Evolutionary conservation across 805 yeast species (phyloP).

Genomic region (Ogataea methanolica): DNA sequence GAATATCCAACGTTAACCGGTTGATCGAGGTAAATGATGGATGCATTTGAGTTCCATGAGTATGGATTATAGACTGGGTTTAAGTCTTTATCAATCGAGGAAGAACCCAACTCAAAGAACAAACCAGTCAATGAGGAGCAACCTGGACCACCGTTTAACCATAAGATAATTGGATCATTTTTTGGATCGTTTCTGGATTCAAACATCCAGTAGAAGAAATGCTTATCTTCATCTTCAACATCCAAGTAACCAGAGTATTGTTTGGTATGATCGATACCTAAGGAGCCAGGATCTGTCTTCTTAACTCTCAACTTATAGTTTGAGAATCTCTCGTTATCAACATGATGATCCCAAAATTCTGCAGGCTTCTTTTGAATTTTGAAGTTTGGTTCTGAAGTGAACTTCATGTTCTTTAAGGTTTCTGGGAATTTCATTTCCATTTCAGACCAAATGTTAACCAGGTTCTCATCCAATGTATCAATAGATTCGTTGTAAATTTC

Average conservation of each 20-base stretch:
- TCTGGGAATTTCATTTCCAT: constrained; percentile 58
- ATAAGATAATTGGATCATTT: constrained; percentile 77
- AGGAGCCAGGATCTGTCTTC: constrained; percentile 40
- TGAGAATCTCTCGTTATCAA: constrained; percentile 32
- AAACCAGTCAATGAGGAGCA: constrained; percentile 89
- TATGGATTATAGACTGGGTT: constrained; percentile 74
- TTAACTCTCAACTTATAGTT: constrained; percentile 48
- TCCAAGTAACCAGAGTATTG: constrained; percentile 75
- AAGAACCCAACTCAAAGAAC: constrained; percentile 89
- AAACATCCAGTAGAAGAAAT: constrained; percentile 89
- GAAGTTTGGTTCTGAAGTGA: constrained; percentile 46
- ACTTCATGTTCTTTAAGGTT: constrained; percentile 44
- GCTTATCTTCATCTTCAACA: constrained; percentile 67
- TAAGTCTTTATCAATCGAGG: constrained; percentile 59
- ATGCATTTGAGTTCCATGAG: constrained; percentile 90
- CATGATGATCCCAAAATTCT: constrained; percentile 32
- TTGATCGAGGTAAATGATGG: constrained; percentile 87
- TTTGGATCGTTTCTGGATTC: constrained; percentile 86
- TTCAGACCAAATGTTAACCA: constrained; percentile 57
- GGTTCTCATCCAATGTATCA: constrained; percentile 42
- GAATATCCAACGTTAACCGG: constrained; percentile 94
- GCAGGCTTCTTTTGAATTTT: constrained; percentile 30
- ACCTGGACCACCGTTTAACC: constrained; percentile 97
- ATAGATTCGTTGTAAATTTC: constrained; percentile 47
- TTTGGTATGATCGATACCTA: constrained; percentile 58